phyloP scores from a whole-genome alignment of 2,329 filamentous ascomycete genomes.

The Ophiostoma australiae region DNA sequence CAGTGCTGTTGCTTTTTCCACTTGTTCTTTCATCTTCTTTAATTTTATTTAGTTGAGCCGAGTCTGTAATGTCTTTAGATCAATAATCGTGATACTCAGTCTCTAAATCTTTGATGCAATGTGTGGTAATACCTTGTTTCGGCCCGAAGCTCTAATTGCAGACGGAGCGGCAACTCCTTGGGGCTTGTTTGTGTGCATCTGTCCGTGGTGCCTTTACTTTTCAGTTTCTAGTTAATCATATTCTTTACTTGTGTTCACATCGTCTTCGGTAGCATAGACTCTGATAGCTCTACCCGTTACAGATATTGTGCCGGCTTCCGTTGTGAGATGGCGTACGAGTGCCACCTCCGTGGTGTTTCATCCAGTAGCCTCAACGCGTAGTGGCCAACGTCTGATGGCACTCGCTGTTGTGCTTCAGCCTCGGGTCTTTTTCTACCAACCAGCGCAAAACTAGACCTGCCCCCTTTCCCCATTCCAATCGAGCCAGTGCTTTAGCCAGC shows the following conservation, averaged over 20 bases:
- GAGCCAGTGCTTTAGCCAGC: too few species aligned
- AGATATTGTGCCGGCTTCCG: not conserved
- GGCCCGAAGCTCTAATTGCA: too few species aligned
- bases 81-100: too few species aligned
- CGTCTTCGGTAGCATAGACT: not conserved
- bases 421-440: not conserved
- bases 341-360: not conserved
- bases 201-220: too few species aligned
- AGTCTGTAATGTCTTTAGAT: too few species aligned
- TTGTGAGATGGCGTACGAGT: not conserved
- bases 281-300: not conserved
- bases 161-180: too few species aligned
- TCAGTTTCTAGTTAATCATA: not conserved
- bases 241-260: not conserved
- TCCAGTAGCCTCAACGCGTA: not conserved
- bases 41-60: not conserved
- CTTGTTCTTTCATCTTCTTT: not conserved
- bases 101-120: too few species aligned
- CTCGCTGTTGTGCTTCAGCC: not conserved
- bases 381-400: not conserved
- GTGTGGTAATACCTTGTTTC: too few species aligned
- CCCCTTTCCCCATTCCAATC: not conserved
- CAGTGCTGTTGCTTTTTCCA: not conserved
- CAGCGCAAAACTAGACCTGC: not conserved
- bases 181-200: too few species aligned